Evolutionary conservation across 2,329 filamentous ascomycete species (phyloP).

Genomic region (Triangularia setosa): DNA sequence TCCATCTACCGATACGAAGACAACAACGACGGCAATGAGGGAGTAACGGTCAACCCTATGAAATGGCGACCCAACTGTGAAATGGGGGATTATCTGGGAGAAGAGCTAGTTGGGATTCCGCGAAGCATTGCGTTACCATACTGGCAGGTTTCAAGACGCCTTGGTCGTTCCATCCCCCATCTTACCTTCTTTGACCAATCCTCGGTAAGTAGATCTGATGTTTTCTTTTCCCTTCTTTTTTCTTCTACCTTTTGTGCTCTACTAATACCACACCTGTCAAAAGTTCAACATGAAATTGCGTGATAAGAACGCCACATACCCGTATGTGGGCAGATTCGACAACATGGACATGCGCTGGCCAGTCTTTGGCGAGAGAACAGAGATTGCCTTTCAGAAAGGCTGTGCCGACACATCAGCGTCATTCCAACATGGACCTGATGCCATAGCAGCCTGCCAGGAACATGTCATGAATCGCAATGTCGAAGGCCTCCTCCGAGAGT

Average conservation of each 20-base stretch:
- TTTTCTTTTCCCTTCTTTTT: neutral
- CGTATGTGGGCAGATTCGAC: conserved; percentile 49
- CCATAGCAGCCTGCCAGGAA: conserved; percentile 51
- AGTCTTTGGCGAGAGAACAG: conserved; percentile 49
- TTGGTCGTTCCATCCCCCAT: conserved; percentile 50
- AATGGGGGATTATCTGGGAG: conserved; percentile 49
- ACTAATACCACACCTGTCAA: neutral
- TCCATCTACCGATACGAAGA: conserved; percentile 52
- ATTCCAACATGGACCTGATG: conserved; percentile 48
- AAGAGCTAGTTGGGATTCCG: conserved; percentile 48
- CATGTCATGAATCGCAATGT: conserved; percentile 50
- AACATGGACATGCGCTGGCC: conserved; percentile 53
- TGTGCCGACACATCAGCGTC: conserved; percentile 47
- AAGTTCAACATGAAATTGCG: conserved; percentile 47
- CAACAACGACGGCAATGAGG: conserved; percentile 48
- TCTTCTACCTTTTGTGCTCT: neutral
- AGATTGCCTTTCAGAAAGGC: conserved; percentile 50
- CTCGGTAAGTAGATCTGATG: conserved; percentile 27
- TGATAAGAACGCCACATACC: conserved; percentile 45
- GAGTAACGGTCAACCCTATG: conserved; percentile 36
- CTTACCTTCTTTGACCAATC: conserved; percentile 52
- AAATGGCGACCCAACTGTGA: conserved; percentile 36
- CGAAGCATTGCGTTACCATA: conserved; percentile 47
- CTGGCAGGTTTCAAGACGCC: conserved; percentile 46
- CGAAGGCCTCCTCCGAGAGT: conserved; percentile 47